phyloP scores from a whole-genome alignment of 2,329 filamentous ascomycete species.

The Colletotrichum simmondsii region DNA sequence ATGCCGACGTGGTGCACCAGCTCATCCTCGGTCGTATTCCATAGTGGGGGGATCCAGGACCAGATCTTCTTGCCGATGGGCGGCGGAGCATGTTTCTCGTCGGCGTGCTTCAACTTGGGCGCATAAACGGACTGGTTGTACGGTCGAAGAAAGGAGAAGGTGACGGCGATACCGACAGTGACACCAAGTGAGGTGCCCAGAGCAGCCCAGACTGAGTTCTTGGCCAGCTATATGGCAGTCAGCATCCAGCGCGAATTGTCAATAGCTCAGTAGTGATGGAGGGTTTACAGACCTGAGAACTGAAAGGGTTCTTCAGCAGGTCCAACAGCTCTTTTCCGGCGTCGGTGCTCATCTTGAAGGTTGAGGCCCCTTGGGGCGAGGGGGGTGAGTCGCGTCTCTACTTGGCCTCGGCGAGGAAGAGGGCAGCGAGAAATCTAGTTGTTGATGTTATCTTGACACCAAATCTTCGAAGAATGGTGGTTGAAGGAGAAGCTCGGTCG shows the following conservation, averaged over 20 bases:
- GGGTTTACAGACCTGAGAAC: constrained; percentile 51
- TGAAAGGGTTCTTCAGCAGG: constrained; percentile 63
- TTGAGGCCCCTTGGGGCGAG: constrained; percentile 28
- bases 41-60: constrained; percentile 84
- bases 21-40: constrained; percentile 80
- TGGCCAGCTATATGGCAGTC: constrained; percentile 48
- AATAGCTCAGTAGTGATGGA: no score
- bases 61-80: constrained; percentile 87
- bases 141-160: constrained; percentile 90
- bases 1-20: constrained; percentile 86
- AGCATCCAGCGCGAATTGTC: neutral
- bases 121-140: constrained; percentile 95
- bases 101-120: constrained; percentile 91
- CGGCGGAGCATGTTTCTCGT: constrained; percentile 89
- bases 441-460: constrained; percentile 22
- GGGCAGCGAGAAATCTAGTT: constrained; percentile 1
- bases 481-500: neutral
- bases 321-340: constrained; percentile 57
- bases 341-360: constrained; percentile 37
- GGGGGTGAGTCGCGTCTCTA: constrained; percentile 18
- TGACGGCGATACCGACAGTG: constrained; percentile 77
- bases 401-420: neutral
- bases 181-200: constrained; percentile 83
- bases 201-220: constrained; percentile 79
- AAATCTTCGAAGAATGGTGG: neutral